Conservation (phyloP, 495 filamentous ascomycete genomes). For the Hyaloscypha bicolor region DNA sequence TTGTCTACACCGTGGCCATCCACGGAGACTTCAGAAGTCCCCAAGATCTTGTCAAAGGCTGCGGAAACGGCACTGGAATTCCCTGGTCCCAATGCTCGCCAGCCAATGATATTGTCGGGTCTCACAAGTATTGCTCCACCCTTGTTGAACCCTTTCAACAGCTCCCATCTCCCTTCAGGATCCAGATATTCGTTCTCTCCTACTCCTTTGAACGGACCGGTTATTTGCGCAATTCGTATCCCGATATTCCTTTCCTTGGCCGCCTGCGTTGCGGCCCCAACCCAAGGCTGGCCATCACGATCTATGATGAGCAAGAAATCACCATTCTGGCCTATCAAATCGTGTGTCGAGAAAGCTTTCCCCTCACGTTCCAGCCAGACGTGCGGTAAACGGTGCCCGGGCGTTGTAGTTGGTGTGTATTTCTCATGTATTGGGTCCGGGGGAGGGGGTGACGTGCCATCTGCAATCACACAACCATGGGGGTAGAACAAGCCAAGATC, state of each 20-base stretch:
- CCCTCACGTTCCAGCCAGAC: conserved; percentile 40
- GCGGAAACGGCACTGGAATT: too few species aligned
- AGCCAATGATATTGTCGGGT: conserved; percentile 45
- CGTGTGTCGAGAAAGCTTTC: conserved; percentile 37
- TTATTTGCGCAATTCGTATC: too few species aligned
- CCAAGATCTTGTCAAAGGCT: too few species aligned
- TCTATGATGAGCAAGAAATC: conserved; percentile 41
- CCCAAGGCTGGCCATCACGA: conserved; percentile 37
- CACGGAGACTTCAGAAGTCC: too few species aligned
- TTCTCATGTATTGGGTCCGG: conserved; percentile 4
- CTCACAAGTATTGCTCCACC: conserved; percentile 42
- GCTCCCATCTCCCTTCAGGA: conserved; percentile 41
- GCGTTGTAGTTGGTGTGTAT: conserved; percentile 36
- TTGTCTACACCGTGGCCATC: too few species aligned
- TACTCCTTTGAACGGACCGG: too few species aligned
- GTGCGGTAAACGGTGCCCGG: conserved; percentile 42
- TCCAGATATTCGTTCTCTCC: conserved; percentile 29
- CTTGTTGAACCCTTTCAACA: conserved; percentile 37
- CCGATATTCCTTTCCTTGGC: too few species aligned
- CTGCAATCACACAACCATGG: background rate
- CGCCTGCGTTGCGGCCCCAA: conserved; percentile 28
- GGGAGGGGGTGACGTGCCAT: background rate
- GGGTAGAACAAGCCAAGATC: conserved; percentile 46
- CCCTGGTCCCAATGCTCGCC: conserved; percentile 30
- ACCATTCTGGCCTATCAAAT: conserved; percentile 33